Base-by-base conservation (phyloP, 2,329 filamentous ascomycete genomes). In the Ophiocordyceps australis region DNA sequence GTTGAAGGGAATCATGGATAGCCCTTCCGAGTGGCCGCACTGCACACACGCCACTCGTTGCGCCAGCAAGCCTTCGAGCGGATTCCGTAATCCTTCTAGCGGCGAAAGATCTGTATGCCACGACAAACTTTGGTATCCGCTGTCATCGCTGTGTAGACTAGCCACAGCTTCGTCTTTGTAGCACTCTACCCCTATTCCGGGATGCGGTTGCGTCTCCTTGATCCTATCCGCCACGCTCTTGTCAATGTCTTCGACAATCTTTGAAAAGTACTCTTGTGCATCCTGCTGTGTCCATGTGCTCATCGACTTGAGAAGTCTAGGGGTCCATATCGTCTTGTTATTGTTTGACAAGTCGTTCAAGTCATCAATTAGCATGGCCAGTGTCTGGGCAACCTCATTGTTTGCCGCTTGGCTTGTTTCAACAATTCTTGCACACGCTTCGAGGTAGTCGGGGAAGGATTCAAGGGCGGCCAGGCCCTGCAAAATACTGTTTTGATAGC, bases 281-380 rank as follows among this genome's bases (percentile, higher is more conserved):
- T 98, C 89, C 50, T 98, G 89, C 45, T 95, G 89, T 38, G 91
- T 79, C 69, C 79, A 92, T 17, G 80, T 93, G 48, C 76, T 86
- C 75, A 95, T 91, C 8, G 74, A 85, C 50, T 93, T 93, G 23
- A 94, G 56, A 28, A 76, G 69, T 1, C 65, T 56, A 0, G 81
- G 79, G 6, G 83, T 83, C 81, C 81, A 93, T 10, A 94, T 57
- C 13, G 74, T 75, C 39, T 62, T 65, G 7, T 81, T 81, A 32
- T 80, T 74, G 39, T 83, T 80, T 7, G 61, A 54, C 1, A 65
- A 52, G 40, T 76, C 63, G 38, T 77, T 80, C 20, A 94, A 56
- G 29, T 72, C 67, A n/a, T 53, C 52, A 25, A 92, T 66, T 9
- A 86, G 63, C 5, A 67, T 60, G 30, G 64, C 64, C 19, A 92